phyloP scores from a whole-genome alignment of 2,329 filamentous ascomycete genomes.

The Pyrenophora tritici-repentis region DNA sequence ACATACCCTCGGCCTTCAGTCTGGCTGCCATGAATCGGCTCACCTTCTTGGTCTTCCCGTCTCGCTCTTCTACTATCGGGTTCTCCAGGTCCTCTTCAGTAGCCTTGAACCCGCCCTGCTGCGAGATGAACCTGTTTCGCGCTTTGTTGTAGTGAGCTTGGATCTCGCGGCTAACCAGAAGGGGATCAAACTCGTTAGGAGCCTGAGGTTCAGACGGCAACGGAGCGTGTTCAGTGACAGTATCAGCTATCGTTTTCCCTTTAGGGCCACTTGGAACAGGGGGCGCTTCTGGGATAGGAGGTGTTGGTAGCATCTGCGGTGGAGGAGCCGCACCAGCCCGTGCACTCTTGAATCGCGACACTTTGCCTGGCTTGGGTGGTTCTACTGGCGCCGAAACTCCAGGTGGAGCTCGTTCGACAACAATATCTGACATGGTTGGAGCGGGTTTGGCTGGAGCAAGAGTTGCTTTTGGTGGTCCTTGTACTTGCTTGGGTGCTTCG shows the following conservation, averaged over 20 bases:
- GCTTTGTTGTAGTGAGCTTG: constrained; percentile 81
- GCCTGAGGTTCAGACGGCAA: constrained; percentile 44
- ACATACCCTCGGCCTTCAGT: constrained; percentile 50
- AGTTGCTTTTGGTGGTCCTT: constrained; percentile 19
- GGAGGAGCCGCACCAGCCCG: constrained; percentile 28
- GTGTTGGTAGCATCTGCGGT: constrained; percentile 23
- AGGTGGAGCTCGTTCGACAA: constrained; percentile 39
- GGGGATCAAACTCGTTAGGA: constrained; percentile 65
- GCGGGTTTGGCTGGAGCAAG: constrained; percentile 8
- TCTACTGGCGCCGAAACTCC: constrained; percentile 16
- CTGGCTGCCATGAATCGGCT: constrained; percentile 77
- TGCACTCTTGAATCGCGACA: constrained; percentile 50
- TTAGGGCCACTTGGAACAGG: constrained; percentile 49
- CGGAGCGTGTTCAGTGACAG: constrained; percentile 58
- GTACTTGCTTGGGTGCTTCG: constrained; percentile 40
- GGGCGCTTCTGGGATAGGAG: constrained; percentile 30
- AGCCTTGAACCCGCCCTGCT: constrained; percentile 76
- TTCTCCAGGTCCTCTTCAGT: constrained; percentile 69
- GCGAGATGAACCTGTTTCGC: constrained; percentile 81
- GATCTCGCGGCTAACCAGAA: constrained; percentile 75
- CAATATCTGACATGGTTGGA: constrained; percentile 41
- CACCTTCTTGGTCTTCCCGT: constrained; percentile 63
- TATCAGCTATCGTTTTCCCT: constrained; percentile 62
- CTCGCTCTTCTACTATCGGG: constrained; percentile 69
- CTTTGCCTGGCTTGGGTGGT: constrained; percentile 37